These are phyloP conservation scores for Choanephora cucurbitarum DNA, from an alignment of 371 early-diverging fungal genomes.

Conservation along the genomic window DNA sequence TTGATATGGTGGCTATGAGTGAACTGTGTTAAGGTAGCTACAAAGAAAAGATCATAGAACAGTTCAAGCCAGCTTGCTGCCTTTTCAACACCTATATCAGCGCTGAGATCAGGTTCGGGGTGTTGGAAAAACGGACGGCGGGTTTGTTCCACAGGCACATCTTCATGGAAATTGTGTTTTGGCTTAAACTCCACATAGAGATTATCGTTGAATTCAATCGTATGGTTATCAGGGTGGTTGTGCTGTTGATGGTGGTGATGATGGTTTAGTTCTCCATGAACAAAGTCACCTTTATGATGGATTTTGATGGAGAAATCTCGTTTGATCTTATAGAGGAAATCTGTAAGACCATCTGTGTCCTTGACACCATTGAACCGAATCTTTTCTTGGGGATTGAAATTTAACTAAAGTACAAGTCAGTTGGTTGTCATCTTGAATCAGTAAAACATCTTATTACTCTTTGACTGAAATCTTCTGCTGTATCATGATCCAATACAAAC, in stretches of 20 bases:
- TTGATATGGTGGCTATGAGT: slow-evolving; percentile 61
- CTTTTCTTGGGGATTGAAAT: slow-evolving; percentile 47
- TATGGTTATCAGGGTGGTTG: slow-evolving; percentile 30
- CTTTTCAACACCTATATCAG: slow-evolving; percentile 54
- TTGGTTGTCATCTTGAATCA: background rate
- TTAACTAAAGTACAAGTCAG: slow-evolving; percentile 28
- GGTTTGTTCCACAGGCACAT: slow-evolving; percentile 25
- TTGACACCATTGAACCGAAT: slow-evolving; percentile 55
- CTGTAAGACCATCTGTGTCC: slow-evolving; percentile 55
- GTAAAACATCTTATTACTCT: slow-evolving; percentile 26
- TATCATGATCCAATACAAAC: slow-evolving; percentile 42
- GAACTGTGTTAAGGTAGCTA: slow-evolving; percentile 60
- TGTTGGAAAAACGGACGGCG: slow-evolving; percentile 51
- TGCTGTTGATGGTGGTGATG: slow-evolving; percentile 24
- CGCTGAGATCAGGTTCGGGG: slow-evolving; percentile 53
- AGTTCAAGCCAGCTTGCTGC: slow-evolving; percentile 57
- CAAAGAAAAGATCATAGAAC: slow-evolving; percentile 62
- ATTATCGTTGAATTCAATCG: slow-evolving; percentile 45
- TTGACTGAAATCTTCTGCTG: slow-evolving; percentile 34
- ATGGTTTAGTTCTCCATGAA: slow-evolving; percentile 12
- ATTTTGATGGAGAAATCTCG: slow-evolving; percentile 61
- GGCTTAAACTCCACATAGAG: slow-evolving; percentile 51
- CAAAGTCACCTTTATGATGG: slow-evolving; percentile 38
- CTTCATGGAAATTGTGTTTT: slow-evolving; percentile 22
- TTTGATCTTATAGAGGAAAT: slow-evolving; percentile 53